Evolutionary conservation across 169 alveolate species (phyloP).

Genomic region (Perkinsus olseni): DNA sequence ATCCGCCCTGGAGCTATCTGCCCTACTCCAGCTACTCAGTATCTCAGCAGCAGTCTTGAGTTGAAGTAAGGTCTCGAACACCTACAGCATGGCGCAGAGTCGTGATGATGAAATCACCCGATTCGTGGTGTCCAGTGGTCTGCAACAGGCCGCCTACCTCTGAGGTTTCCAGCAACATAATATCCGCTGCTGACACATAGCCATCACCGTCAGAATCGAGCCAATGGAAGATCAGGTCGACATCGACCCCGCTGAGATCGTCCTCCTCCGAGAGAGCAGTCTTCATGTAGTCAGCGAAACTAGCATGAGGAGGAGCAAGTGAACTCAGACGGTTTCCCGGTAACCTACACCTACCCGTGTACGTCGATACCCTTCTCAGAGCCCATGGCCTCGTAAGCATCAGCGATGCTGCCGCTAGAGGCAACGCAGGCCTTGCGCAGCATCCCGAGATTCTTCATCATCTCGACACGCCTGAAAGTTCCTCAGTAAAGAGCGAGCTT

Average conservation of each 20-base stretch:
- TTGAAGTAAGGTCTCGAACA: neutral
- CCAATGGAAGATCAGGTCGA: neutral
- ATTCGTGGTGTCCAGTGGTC: too few relatives aligned
- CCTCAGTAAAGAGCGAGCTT: neutral
- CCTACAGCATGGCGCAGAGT: neutral
- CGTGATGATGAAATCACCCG: too few relatives aligned
- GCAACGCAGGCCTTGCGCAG: neutral
- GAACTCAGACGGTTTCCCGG: too few relatives aligned
- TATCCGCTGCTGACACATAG: neutral
- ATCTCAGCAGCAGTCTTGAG: neutral
- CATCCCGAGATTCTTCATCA: neutral
- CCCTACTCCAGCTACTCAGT: neutral
- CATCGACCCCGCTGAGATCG: neutral
- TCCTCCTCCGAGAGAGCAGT: neutral
- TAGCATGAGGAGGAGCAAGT: too few relatives aligned
- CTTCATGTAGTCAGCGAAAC: neutral
- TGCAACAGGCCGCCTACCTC: neutral
- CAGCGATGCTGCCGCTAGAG: neutral
- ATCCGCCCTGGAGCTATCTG: neutral
- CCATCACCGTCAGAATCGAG: neutral
- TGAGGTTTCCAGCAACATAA: neutral
- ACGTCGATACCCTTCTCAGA: neutral
- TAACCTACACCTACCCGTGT: neutral
- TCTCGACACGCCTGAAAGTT: neutral
- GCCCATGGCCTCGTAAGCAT: neutral